Evolutionary conservation across 768 basidiomycete genomes (phyloP).

Genomic region (Boletus rubroflammeus): DNA sequence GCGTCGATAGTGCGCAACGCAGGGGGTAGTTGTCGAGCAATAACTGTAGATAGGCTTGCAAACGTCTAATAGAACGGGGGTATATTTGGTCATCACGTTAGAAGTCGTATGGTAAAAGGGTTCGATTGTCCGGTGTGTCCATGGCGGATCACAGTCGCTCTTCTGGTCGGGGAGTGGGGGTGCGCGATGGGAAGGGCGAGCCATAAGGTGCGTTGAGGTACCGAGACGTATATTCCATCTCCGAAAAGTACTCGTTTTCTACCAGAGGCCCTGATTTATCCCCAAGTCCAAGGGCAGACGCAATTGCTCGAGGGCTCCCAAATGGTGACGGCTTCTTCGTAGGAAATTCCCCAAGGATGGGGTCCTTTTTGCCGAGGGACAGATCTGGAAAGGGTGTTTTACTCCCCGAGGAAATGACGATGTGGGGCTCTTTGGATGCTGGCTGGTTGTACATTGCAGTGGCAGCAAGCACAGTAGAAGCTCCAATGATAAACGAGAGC

Average conservation of each 20-base stretch:
- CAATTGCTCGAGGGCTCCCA: slow-evolving; percentile 47
- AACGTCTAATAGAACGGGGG: slow-evolving; percentile 33
- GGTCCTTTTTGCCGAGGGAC: slow-evolving; percentile 47
- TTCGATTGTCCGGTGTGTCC: slow-evolving; percentile 17
- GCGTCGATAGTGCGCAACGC: slow-evolving; percentile 22
- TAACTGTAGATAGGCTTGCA: slow-evolving; percentile 32
- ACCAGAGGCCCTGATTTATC: slow-evolving; percentile 27
- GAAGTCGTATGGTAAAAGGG: slow-evolving; percentile 32
- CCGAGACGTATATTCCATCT: slow-evolving; percentile 41
- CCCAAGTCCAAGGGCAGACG: slow-evolving; percentile 45
- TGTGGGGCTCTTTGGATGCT: slow-evolving; percentile 33
- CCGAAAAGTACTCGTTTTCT: slow-evolving; percentile 35
- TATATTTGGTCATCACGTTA: slow-evolving; percentile 35
- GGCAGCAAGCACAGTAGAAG: slow-evolving; percentile 77
- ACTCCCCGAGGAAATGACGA: slow-evolving; percentile 32
- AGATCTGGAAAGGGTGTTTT: slow-evolving; percentile 40
- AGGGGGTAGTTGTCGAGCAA: slow-evolving; percentile 27
- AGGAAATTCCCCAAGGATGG: slow-evolving; percentile 58
- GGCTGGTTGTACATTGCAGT: slow-evolving; percentile 97
- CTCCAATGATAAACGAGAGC: slow-evolving; percentile 79
- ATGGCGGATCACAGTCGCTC: slow-evolving; percentile 27
- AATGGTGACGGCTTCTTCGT: slow-evolving; percentile 46
- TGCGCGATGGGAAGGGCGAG: slow-evolving; percentile 47
- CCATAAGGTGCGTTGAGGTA: slow-evolving; percentile 50
- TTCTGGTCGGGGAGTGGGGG: slow-evolving; percentile 41